These are phyloP conservation scores for Corynascus novoguineensis DNA, from an alignment of 495 filamentous ascomycete species.

Conservation along the genomic window DNA sequence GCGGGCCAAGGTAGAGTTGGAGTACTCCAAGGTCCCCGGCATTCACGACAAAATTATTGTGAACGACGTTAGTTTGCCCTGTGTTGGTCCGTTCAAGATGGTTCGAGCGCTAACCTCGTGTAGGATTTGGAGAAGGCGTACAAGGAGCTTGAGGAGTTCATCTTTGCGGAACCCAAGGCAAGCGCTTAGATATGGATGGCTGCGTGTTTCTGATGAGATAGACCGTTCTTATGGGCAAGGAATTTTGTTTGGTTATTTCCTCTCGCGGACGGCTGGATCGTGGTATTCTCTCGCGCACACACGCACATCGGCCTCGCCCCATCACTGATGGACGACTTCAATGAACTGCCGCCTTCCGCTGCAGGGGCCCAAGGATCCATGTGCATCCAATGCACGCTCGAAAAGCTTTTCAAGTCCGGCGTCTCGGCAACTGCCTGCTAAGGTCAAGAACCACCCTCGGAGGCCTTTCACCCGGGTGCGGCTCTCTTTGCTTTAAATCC, in stretches of 20 bases:
- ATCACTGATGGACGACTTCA: not conserved
- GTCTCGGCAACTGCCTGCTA: not conserved
- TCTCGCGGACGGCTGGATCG: not conserved
- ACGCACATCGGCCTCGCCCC: too few species aligned
- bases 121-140: constrained; percentile 75
- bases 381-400: not conserved
- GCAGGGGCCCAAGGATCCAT: not conserved
- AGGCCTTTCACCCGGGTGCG: not conserved
- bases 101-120: not conserved
- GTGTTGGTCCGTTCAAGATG: not conserved
- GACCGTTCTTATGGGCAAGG: constrained; percentile 7
- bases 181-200: not conserved
- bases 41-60: constrained; percentile 82
- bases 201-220: not conserved
- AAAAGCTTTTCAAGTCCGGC: not conserved
- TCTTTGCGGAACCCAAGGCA: constrained; percentile 32
- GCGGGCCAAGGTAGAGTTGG: constrained; percentile 78
- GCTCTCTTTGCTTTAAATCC: not conserved
- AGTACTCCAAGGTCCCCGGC: constrained; percentile 65
- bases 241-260: not conserved
- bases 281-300: too few species aligned
- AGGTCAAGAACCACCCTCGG: not conserved
- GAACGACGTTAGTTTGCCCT: constrained; percentile 55
- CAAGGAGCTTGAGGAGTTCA: constrained; percentile 64
- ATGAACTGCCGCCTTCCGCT: not conserved